Evolutionary conservation across 2,329 filamentous ascomycete species (phyloP), one percentile per base, ranked within the genome.

Genomic region (Pseudogymnoascus sp.): DNA sequence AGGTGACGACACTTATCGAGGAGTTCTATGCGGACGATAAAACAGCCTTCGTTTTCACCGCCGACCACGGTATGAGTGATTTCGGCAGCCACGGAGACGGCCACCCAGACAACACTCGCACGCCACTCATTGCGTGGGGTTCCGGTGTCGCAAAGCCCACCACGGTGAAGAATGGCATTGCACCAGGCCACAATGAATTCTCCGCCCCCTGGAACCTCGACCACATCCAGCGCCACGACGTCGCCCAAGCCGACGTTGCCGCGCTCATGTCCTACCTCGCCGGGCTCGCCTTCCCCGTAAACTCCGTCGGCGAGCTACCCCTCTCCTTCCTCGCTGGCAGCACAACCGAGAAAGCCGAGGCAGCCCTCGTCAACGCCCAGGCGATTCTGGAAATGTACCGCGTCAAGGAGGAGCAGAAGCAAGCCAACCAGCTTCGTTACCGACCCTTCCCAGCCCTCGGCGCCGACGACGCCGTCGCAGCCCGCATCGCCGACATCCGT

Each of bases 41-140:
- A 73, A 97, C 94, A 0, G 91, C 95, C 0, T 99, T 93, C 72
- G 84, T 99, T 14, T 99, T 99, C 71, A 99, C 95, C 1, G 94
- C 94, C 6, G 94, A 99, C 70, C 94, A 99, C 73, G 94, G 94
- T 16, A 99, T 99, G 94, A 97, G 91, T 70, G 94, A 99, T 74
- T 97, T 89, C 87, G 94, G 95, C n/a, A 97, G 92, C 68, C 95
- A 99, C 72, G 95, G 95, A 37, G 94, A 99, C 73, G 94, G 94
- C 6, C 92, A 99, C 74, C 94, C 94, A 0, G 90, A 99, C 73
- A 99, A 97, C 69, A 99, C 94, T 2, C 84, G 94, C 58, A 99
- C 94, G 0, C 94, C 94, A 0, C 78, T 99, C 32, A 90, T 99
- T 66, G 86, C 83, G 2, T 99, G 94, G 94, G 94, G 94, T 9